Base-by-base conservation (phyloP, 805 yeast genomes). In the Pichia ethanolica region DNA sequence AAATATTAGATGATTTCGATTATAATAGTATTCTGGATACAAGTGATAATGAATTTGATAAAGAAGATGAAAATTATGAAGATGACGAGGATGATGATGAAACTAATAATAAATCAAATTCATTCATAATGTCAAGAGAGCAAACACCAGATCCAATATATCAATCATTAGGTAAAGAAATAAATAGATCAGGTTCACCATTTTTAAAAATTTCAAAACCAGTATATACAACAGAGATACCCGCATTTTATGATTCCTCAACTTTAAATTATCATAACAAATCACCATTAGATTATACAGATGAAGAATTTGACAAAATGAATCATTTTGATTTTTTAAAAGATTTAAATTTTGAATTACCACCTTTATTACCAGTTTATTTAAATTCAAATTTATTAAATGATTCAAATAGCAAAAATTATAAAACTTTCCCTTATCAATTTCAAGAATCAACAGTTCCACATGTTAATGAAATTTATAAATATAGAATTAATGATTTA, bases 361-460 rank as follows among this genome's bases (percentile, higher is more conserved):
- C 74, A 1, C 73, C 72, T 5, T 51, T 63, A 30, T 52, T 70
- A 30, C 74, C 74, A 0, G 71, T 70, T 7, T 67, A 70, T 51
- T 53, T 70, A 13, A 67, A 66, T 46, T 68, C 72, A 8, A 68
- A 66, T 44, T 54, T 70, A 28, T 54, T 70, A 32, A 70, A 70
- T 43, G 72, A 69, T 39, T 61, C 65, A 6, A 48, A 55, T 1
- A 51, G 56, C 8, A 65, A 64, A 49, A 60, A 65, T 47, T 62
- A 65, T 47, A 59, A 59, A 50, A 58, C 58, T 10, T 60, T 52
- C 42, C 68, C 68, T 0, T 62, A 63, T 45, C 67, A 61, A 47
- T 61, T 61, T 48, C 75, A 62, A 64, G 53, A 64, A 71, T 59
- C 79, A 68, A 44, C 59, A 37, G 59, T 59, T 13, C 50, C 61